These are phyloP conservation scores for Rosa hybrid DNA, from an alignment of 331 rosid species.

Conservation along the genomic window DNA sequence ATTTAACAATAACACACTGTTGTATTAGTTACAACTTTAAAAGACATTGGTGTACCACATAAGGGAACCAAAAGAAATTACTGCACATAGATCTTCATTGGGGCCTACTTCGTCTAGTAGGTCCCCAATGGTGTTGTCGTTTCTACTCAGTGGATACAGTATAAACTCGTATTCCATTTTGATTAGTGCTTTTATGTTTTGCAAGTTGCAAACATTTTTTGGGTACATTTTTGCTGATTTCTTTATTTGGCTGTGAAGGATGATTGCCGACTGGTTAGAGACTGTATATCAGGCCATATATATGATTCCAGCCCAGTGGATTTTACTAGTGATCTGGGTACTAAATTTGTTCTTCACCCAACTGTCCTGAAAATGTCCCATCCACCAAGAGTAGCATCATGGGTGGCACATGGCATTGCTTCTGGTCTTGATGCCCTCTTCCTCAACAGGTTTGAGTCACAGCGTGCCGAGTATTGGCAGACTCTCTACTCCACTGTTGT, in stretches of 20 bases:
- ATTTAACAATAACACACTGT: not conserved
- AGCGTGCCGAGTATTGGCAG: constrained; percentile 95
- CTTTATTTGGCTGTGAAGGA: constrained; percentile 49
- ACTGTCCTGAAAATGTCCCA: constrained; percentile 68
- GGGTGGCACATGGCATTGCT: constrained; percentile 76
- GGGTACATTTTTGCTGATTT: not conserved
- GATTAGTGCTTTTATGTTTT: not conserved
- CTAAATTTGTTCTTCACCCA: constrained; percentile 80
- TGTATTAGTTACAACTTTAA: not conserved
- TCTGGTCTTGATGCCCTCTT: constrained; percentile 90
- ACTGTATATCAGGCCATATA: constrained; percentile 77
- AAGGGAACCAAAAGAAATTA: not conserved
- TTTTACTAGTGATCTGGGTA: constrained; percentile 93
- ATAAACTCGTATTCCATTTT: not conserved
- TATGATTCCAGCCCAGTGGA: constrained; percentile 98
- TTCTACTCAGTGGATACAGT: not conserved
- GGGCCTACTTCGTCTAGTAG: not conserved
- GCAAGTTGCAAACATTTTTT: not conserved
- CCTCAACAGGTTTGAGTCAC: constrained; percentile 82
- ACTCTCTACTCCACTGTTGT: constrained; percentile 84
- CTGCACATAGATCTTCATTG: not conserved
- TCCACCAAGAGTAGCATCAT: constrained; percentile 74
- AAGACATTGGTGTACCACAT: not conserved
- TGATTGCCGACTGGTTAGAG: constrained; percentile 74
- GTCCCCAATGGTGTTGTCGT: not conserved